Base-by-base conservation (phyloP, 2,329 filamentous ascomycete species). In the Fusarium incarnatum region DNA sequence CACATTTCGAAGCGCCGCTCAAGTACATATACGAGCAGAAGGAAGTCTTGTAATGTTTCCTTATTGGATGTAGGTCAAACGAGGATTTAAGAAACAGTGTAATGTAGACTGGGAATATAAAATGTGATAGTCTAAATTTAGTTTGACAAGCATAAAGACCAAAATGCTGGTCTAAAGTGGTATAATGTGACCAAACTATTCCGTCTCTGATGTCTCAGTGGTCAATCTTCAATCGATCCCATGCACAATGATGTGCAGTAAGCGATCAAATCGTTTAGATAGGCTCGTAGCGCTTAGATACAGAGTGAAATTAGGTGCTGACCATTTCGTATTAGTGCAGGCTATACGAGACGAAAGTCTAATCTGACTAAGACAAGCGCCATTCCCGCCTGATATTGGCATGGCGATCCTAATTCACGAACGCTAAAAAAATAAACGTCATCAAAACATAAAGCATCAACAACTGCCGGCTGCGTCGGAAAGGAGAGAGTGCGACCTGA, bases 261-360 rank as follows among this genome's bases (percentile, higher is more conserved):
- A 20, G 28, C 7, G 28, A 49, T 3, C 10, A 18, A 27, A 41
- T n/a, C 49, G 49, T 28, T 22, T 28, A 53, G 32, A 53, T 45
- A 25, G 20, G 22, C n/a, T 13, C 27, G n/a, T 15, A 25, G n/a
- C 53, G 53, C 42, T 22, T 56, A 48, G 32, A 61, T 61, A 53
- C 25, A 32, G 41, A 8, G 15, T 6, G 45, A 60, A 37, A 46
- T 37, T 42, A 50, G 27, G 13, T 25, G 30, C 20, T 41, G 34
- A 55, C 57, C 37, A 5, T 55, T 63, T 62, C 2, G 60, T 55
- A 34, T 15, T 63, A 63, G 60, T 46, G 60, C 27, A 46, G 32
- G n/a, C 13, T n/a, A 61, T 12, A 55, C 56, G 47, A 55, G 49
- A 48, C 63, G 49, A 63, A 20, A 47, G 23, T 18, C 34, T 60